Base-by-base conservation (phyloP, 73 alveolate species). In the Durusdinium trenchii region DNA sequence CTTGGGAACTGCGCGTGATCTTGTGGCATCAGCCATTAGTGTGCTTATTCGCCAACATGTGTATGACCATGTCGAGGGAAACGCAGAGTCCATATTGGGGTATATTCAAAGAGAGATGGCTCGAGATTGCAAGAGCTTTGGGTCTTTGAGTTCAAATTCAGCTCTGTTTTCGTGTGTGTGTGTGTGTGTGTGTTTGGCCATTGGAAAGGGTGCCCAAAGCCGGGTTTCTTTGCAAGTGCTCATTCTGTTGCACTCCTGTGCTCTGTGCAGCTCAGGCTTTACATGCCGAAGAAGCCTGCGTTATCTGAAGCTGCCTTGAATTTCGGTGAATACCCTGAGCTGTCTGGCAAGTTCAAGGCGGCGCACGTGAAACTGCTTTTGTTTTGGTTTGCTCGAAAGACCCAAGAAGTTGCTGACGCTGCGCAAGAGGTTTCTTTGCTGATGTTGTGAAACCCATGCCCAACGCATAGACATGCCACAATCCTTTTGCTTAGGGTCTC, bases 1-100 rank as follows among this genome's bases (percentile, higher is more conserved):
- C 86, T 42, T 75, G 60, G 86, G 86, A 2, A 75, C 86, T 40
- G 86, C 86, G 16, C 52, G 86, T 38, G 86, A 75, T 75, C 50
- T 69, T 23, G 50, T 69, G 14, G 82, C 50, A 6, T 30, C 50
- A 38, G 86, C 60, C 57, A 75, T 38, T 1, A 42, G 38, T 36
- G 82, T 69, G 23, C 50, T 69, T 18, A 69, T 69, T n/a, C 43
- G 60, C 43, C 60, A 75, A 2, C 60, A 38, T 28, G 48, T 30
- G 16, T 38, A 5, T 38, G 86, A 36, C 52, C 43, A 61, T 47
- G 90, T 1, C 30, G 5, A 61, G 6, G 60, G 20, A 16, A 38
- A 43, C 61, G 28, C 48, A 45, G 90, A 79, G 6, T 43, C 20
- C 6, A 47, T 28, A 26, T 46, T 79, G 48, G 28, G 69, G 30